Evolutionary conservation across 2,329 filamentous ascomycete genomes (phyloP), one percentile per base, ranked within the genome.

Genomic region (Sporothrix phasma): DNA sequence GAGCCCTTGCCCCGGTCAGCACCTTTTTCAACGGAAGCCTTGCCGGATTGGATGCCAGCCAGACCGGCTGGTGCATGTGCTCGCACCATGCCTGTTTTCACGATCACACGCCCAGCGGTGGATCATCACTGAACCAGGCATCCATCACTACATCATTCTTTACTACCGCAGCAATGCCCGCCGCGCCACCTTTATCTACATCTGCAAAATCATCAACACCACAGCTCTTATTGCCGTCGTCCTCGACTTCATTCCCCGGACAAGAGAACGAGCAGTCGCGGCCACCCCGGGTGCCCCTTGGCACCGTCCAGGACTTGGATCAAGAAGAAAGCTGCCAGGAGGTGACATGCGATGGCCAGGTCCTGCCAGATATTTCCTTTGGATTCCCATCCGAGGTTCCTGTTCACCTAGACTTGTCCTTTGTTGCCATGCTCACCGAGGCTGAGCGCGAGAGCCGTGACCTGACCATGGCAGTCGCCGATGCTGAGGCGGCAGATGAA

Each of bases 21-120:
- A 71, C 73, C 45, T 68, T 72, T 39, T 70, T 45, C 41, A 39
- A 37, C n/a, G 43, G 43, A 46, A 49, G 58, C 29, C 58, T 34
- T 61, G 41, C 43, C 26, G 58, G 43, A 37, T 26, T 47, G 58
- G 58, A 61, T 39, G 43, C 43, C 58, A 61, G 58, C 43, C 58
- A 83, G 69, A 69, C 75, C 31, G 75, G 76, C 66, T 84, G 79
- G 77, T 86, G 83, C 74, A 85, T 85, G 83, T 86, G 83, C 70
- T 81, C 80, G 61, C 83, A 86, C 68, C 83, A 86, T 72, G 83
- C 83, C 62, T 86, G 83, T 71, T 86, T 78, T 66, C 83, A 86
- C 66, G 83, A 85, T 71, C 77, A 84, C 68, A 73, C 70, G 31
- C 73, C 64, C 22, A 53, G 64, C 10, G 45, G 54, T 0, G 72